Evolutionary conservation across 2,329 filamentous ascomycete genomes (phyloP).

Genomic region (Colletotrichum ledebouriae): DNA sequence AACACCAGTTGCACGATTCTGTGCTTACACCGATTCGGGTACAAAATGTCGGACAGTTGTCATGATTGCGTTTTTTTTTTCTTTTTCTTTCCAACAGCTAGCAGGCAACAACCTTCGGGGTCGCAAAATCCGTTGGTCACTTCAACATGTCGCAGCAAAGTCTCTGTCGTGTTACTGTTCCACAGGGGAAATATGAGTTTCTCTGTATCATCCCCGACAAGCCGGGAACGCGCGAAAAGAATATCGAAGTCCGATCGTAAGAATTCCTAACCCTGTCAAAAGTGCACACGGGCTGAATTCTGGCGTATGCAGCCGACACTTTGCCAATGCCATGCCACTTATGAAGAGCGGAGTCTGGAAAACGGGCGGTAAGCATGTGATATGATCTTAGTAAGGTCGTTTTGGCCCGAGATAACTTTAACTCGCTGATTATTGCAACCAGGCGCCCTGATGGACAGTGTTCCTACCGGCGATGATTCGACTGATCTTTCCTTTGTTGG

Average conservation of each 20-base stretch:
- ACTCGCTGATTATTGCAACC: not conserved
- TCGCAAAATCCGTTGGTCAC: not conserved
- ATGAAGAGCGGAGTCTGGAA: slow-evolving; percentile 6
- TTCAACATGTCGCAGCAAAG: not conserved
- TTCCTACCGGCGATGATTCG: not conserved
- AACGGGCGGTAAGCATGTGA: not conserved
- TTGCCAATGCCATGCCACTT: not conserved
- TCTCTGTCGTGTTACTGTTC: not conserved
- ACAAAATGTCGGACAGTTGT: not conserved
- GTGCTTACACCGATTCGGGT: not conserved
- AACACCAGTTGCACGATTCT: no score
- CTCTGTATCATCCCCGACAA: slow-evolving; percentile 5
- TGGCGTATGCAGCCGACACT: not conserved
- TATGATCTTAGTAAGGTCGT: not conserved
- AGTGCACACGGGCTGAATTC: not conserved
- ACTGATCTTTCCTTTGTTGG: slow-evolving; percentile 1
- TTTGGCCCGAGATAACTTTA: no score
- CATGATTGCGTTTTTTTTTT: not conserved
- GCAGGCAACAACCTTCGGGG: not conserved
- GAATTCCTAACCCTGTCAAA: not conserved
- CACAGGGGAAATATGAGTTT: slow-evolving; percentile 2
- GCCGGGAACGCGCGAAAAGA: slow-evolving; percentile 1
- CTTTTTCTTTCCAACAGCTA: not conserved
- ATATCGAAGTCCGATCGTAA: not conserved
- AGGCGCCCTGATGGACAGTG: not conserved